A percentile compares a stretch with the other conserved stretches of the same genome.
Conservation (phyloP, 1,139 yeast species). For the Yamadazyma songkhlaensis region DNA sequence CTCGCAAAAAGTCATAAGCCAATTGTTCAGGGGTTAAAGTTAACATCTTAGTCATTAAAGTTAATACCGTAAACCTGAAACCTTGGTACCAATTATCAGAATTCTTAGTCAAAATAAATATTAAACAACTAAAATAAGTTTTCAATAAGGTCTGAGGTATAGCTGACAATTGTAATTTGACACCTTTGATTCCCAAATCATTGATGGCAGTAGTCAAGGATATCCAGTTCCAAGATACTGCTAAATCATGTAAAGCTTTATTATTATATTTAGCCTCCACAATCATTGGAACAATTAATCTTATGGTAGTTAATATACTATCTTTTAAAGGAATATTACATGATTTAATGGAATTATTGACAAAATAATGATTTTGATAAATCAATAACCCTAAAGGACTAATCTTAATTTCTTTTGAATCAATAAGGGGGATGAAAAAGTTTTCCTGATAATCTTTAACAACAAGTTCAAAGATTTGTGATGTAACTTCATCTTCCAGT, state of each 20-base stretch:
- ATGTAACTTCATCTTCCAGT: conserved; percentile 22
- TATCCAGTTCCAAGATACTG: conserved; percentile 42
- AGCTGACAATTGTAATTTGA: conserved; percentile 29
- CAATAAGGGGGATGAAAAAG: conserved; percentile 24
- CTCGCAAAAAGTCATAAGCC: conserved; percentile 60
- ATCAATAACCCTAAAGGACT: conserved; percentile 30
- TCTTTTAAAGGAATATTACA: conserved; percentile 27
- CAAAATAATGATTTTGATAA: conserved; percentile 14
- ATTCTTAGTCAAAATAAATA: conserved; percentile 22
- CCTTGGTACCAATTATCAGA: conserved; percentile 10
- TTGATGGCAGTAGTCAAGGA: conserved; percentile 25
- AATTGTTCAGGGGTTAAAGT: conserved; percentile 54
- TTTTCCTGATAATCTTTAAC: conserved; percentile 35
- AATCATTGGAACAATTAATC: conserved; percentile 37
- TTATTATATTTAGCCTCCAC: conserved; percentile 25
- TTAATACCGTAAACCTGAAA: conserved; percentile 34
- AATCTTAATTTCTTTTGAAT: conserved; percentile 20
- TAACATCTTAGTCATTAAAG: conserved; percentile 55
- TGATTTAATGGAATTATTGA: conserved; percentile 5
- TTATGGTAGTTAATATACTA: conserved; percentile 31
- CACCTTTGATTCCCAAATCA: conserved; percentile 12
- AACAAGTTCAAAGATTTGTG: conserved; percentile 31
- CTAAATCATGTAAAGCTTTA: conserved; percentile 27
- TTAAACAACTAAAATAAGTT: conserved; percentile 33
- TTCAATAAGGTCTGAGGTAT: conserved; percentile 31